These are phyloP conservation scores for Trypanosoma melophagium DNA, from an alignment of 208 protist species.

Conservation along the genomic window DNA sequence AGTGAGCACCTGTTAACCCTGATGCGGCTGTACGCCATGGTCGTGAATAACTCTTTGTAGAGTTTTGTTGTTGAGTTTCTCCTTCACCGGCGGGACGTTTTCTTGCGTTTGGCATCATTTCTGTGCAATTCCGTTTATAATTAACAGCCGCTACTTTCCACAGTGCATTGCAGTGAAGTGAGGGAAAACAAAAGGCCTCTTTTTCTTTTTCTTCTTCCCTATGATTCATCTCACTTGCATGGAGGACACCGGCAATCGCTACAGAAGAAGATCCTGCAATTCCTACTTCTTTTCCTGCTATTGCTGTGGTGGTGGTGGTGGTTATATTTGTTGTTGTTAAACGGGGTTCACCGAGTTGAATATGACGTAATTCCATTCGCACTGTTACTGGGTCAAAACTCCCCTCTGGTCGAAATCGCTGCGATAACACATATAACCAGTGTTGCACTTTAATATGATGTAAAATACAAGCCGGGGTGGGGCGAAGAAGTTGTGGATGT, in stretches of 20 bases:
- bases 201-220: background rate
- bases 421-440: conserved; percentile 64
- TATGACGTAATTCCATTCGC: conserved; percentile 41
- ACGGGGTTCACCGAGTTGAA: conserved; percentile 51
- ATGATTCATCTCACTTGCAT: too few relatives aligned
- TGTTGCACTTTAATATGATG: conserved; percentile 77
- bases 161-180: conserved; percentile 1
- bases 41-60: conserved; percentile 4
- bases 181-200: background rate
- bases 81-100: too few relatives aligned
- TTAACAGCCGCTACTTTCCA: conserved; percentile 13
- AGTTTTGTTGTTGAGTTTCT: conserved; percentile 3
- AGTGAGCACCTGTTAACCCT: background rate
- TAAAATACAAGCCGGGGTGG: conserved; percentile 36
- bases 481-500: conserved; percentile 42
- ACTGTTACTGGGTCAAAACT: conserved; percentile 46
- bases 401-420: conserved; percentile 42
- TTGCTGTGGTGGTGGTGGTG: background rate
- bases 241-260: too few relatives aligned
- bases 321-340: background rate
- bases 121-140: background rate
- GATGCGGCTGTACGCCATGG: conserved; percentile 24
- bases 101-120: too few relatives aligned
- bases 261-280: background rate
- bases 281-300: background rate